phyloP scores from a whole-genome alignment of 2,329 filamentous ascomycete genomes.

The Fusarium graminum region DNA sequence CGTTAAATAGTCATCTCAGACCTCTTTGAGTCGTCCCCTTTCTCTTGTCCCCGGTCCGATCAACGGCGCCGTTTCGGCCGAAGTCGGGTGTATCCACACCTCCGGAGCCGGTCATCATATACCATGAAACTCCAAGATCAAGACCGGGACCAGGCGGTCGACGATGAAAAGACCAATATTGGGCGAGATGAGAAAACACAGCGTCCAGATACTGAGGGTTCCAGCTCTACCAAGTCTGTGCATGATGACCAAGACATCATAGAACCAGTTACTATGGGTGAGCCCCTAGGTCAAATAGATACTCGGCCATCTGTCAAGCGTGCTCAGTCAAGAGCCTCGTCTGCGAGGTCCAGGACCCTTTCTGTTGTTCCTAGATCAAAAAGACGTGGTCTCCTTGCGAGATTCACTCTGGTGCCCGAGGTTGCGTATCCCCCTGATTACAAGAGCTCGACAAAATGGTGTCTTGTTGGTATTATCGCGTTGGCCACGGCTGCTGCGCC shows the following conservation, averaged over 20 bases:
- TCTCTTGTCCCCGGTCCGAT: constrained; percentile 19
- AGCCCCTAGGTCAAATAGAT: constrained; percentile 43
- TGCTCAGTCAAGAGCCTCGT: constrained; percentile 55
- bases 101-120: constrained; percentile 39
- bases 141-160: constrained; percentile 3
- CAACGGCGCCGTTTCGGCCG: constrained; percentile 27
- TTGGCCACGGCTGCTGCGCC: constrained; percentile 82
- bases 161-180: constrained; percentile 35
- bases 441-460: constrained; percentile 81
- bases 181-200: constrained; percentile 23
- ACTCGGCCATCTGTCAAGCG: constrained; percentile 37
- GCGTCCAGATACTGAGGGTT: constrained; percentile 33
- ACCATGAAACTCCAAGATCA: constrained; percentile 31
- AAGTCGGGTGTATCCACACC: constrained; percentile 31
- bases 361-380: constrained; percentile 59
- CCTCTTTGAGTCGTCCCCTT: background rate
- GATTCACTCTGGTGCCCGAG: constrained; percentile 80
- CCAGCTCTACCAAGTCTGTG: constrained; percentile 31
- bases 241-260: constrained; percentile 34
- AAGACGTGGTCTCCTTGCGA: constrained; percentile 79
- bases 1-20: background rate
- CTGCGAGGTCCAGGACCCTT: constrained; percentile 54
- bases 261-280: constrained; percentile 43
- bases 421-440: constrained; percentile 83
- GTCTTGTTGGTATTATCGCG: constrained; percentile 82